A percentile compares a stretch with the other conserved stretches of the same genome.
phyloP scores from a whole-genome alignment of 768 basidiomycete genomes.

The Kwoniella bestiolae region DNA sequence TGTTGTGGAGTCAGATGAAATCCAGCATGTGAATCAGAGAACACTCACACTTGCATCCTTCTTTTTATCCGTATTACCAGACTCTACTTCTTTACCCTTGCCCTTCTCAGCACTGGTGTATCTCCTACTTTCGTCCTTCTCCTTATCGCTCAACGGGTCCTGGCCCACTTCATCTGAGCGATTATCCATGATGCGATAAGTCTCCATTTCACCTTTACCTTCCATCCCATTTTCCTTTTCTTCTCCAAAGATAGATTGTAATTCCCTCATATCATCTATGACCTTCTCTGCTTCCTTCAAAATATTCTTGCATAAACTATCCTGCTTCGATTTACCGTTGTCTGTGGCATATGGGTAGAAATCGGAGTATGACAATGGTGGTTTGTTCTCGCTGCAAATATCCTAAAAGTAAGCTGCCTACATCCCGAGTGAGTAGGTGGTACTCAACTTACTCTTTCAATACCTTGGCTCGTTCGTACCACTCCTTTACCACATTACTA shows the following conservation, averaged over 20 bases:
- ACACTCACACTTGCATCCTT: too few relatives aligned
- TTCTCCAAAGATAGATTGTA: constrained; percentile 12
- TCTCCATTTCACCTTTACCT: constrained; percentile 10
- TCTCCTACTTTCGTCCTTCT: background rate
- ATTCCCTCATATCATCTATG: background rate
- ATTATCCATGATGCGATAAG: background rate
- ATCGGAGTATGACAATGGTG: background rate
- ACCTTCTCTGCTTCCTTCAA: constrained; percentile 10
- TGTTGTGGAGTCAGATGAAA: too few relatives aligned
- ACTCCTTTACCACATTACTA: constrained; percentile 7
- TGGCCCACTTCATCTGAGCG: background rate
- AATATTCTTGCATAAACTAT: constrained; percentile 6
- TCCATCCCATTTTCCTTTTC: constrained; percentile 11
- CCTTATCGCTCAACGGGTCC: background rate
- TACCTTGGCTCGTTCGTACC: constrained; percentile 14
- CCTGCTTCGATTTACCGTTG: background rate
- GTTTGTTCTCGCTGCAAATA: background rate
- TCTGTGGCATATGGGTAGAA: constrained; percentile 11
- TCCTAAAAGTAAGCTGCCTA: too few relatives aligned
- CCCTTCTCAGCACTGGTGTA: background rate
- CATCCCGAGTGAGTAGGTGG: too few relatives aligned
- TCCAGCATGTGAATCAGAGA: too few relatives aligned
- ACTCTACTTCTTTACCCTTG: background rate
- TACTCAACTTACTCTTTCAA: constrained; percentile 6
- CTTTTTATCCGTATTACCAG: too few relatives aligned